Base-by-base conservation (phyloP, 176 grass and related monocot species). In the Pontederia paniculata region DNA sequence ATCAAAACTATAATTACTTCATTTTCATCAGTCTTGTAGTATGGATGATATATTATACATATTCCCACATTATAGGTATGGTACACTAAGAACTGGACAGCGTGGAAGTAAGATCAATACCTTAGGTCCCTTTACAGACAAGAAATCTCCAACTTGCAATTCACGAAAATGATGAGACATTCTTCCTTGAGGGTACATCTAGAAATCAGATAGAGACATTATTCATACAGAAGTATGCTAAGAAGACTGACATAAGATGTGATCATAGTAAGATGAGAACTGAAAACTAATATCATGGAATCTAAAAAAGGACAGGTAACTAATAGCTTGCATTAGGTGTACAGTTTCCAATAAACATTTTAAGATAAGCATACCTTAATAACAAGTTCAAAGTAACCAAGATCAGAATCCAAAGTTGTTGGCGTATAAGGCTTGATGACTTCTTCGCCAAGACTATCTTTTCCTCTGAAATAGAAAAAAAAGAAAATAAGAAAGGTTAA, bases 181-280 rank as follows among this genome's bases (percentile, higher is more conserved):
- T 82, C 93, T 98, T 72, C 93, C 93, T 84, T 98, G 93, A 69
- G 79, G 83, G 78, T 98, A 98, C 93, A 98, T 98, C 93, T 98
- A 43, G 23, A 70, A 45, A 19, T 60, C 6, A 16, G 41, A 22
- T 23, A 9, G 47, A 37, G 18, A 31, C 25, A 31, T 31, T 65
- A 61, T 60, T n/a, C 42, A 8, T 7, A 45, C 7, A 60, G 7
- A 41, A 31, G 10, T 37, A 60, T 13, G 22, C 23, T 60, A 7
- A 59, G 17, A 0, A 59, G 31, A 0, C 4, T 10, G 16, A 42
- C 10, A 59, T 56, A 6, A 14, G 10, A 25, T 56, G 12, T 31
- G 25, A 31, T 2, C 1, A 31, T 31, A 31, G 25, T 31, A 31
- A 31, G 25, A 31, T 31, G 1, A 31, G 5, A 31, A 31, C 5